Evolutionary conservation across 148 eudicot genomes (phyloP).

Genomic region (Polygonum maritimum): DNA sequence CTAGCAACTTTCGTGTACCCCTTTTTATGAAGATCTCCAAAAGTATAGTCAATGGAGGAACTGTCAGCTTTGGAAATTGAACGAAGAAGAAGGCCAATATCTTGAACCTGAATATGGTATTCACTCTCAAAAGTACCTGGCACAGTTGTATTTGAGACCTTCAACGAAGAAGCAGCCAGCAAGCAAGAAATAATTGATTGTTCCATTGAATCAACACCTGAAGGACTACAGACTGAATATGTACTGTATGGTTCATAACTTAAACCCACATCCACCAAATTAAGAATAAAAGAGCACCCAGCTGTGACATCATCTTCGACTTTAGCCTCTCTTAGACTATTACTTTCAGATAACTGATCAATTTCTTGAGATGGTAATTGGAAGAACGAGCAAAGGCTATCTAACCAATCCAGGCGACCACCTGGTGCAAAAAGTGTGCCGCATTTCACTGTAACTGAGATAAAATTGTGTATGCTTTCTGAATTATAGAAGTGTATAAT

Average conservation of each 20-base stretch:
- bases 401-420: constrained; percentile 93
- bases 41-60: constrained; percentile 37
- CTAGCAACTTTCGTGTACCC: constrained; percentile 82
- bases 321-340: constrained; percentile 16
- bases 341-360: constrained; percentile 24
- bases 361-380: constrained; percentile 44
- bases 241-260: constrained; percentile 74
- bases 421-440: constrained; percentile 70
- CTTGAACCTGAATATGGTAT: constrained; percentile 56
- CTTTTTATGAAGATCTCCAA: constrained; percentile 35
- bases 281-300: constrained; percentile 54
- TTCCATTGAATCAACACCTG: constrained; percentile 16
- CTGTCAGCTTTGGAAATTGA: constrained; percentile 23
- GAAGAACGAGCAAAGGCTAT: constrained; percentile 54
- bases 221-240: constrained; percentile 17
- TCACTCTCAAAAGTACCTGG: constrained; percentile 30
- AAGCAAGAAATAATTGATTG: constrained; percentile 51
- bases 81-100: constrained; percentile 71
- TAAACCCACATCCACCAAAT: constrained; percentile 68
- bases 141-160: constrained; percentile 34
- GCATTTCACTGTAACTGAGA: constrained; percentile 57
- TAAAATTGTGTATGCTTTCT: constrained; percentile 33
- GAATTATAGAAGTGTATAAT: constrained; percentile 59
- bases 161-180: constrained; percentile 72
- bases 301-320: constrained; percentile 16